Percentiles rank a stretch among this genome's conserved stretches.
These are phyloP conservation scores for Cyclanthera cordifolia DNA, from an alignment of 306 rosid species.

Conservation along the genomic window DNA sequence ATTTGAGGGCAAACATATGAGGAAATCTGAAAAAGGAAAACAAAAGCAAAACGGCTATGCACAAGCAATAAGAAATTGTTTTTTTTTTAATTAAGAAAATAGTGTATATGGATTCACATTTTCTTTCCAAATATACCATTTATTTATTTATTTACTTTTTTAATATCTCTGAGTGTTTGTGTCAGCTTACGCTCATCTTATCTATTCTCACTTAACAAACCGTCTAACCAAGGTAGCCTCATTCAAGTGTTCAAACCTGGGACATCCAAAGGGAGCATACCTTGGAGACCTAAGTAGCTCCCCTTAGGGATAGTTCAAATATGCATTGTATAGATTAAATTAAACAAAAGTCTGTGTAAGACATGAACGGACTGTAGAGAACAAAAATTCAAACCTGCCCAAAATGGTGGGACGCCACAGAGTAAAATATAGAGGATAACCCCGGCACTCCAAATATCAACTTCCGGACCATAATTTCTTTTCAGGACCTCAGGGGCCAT, in stretches of 20 bases:
- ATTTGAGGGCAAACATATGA: conserved; percentile 6
- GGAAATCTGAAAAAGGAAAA: conserved; percentile 2
- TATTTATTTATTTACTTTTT: too few relatives aligned
- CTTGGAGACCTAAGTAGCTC: too few relatives aligned
- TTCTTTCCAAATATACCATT: neutral
- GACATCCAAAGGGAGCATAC: too few relatives aligned
- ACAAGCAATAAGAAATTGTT: neutral
- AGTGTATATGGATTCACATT: neutral
- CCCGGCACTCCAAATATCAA: conserved; percentile 88
- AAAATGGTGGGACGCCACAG: conserved; percentile 77
- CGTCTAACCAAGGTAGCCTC: too few relatives aligned
- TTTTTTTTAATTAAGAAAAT: neutral
- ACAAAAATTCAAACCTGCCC: conserved; percentile 60
- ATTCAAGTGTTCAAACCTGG: too few relatives aligned
- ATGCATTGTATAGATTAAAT: neutral
- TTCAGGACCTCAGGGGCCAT: conserved; percentile 84
- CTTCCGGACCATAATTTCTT: conserved; percentile 76
- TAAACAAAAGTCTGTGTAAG: neutral
- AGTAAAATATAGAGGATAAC: conserved; percentile 73
- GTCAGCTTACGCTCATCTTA: too few relatives aligned
- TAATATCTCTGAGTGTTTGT: too few relatives aligned
- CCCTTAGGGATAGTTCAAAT: too few relatives aligned
- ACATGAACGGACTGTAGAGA: neutral
- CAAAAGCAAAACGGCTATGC: neutral
- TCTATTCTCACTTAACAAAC: too few relatives aligned